Evolutionary conservation across 805 yeast genomes (phyloP).

Genomic region (Sungouiella blattae): DNA sequence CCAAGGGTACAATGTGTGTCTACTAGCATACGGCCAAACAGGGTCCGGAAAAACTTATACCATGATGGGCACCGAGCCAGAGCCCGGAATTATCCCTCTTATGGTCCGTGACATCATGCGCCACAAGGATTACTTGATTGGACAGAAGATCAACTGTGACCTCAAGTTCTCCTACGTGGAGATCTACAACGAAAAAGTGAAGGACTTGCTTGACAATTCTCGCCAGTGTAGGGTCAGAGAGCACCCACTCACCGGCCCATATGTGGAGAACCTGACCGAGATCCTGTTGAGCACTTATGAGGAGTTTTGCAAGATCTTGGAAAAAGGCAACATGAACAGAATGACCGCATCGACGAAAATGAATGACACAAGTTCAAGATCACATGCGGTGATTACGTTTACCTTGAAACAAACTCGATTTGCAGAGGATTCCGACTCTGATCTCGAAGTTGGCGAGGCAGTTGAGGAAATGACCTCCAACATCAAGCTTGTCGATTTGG

Average conservation of each 20-base stretch:
- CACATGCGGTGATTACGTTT: constrained; percentile 76
- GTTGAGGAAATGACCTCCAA: constrained; percentile 53
- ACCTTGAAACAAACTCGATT: constrained; percentile 55
- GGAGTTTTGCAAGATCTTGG: constrained; percentile 47
- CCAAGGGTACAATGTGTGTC: constrained; percentile 41
- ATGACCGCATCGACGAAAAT: constrained; percentile 70
- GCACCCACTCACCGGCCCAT: constrained; percentile 62
- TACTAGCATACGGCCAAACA: constrained; percentile 43
- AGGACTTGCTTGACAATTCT: constrained; percentile 48
- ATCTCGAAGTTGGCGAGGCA: constrained; percentile 31
- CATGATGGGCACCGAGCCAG: constrained; percentile 38
- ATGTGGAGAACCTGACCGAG: constrained; percentile 64
- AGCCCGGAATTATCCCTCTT: constrained; percentile 36
- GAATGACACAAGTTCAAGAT: constrained; percentile 72
- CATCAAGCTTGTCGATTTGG: constrained; percentile 71
- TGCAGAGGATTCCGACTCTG: constrained; percentile 16
- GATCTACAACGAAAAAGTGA: constrained; percentile 73
- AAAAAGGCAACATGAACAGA: constrained; percentile 51
- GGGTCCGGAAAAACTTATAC: constrained; percentile 42
- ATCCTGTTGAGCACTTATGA: constrained; percentile 43
- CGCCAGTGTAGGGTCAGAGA: constrained; percentile 56
- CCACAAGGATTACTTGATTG: constrained; percentile 34
- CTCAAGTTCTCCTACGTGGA: constrained; percentile 61
- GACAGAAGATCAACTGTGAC: constrained; percentile 36
- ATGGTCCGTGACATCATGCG: constrained; percentile 53